Conservation (phyloP, 208 protist genomes). For the Blastocrithidia nonstop region DNA sequence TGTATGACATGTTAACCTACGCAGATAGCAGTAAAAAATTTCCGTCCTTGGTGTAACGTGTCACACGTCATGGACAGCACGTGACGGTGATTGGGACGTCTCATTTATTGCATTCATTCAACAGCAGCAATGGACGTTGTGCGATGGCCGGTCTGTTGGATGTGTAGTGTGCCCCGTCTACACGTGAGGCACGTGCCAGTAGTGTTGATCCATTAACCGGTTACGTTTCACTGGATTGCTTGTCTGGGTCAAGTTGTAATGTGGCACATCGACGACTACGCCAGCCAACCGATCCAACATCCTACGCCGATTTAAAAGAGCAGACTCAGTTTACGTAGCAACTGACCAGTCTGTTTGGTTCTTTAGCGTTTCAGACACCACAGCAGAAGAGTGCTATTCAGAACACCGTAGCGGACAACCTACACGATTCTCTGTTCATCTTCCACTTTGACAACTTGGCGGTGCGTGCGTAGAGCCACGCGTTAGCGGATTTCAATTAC, state of each 20-base stretch:
- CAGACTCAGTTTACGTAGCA: slow-evolving; percentile 24
- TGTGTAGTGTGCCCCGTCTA: slow-evolving; percentile 32
- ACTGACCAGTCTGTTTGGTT: slow-evolving; percentile 28
- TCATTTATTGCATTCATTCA: slow-evolving; percentile 37
- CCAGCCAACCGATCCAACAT: slow-evolving; percentile 9
- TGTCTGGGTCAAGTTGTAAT: slow-evolving; percentile 40
- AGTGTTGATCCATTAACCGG: slow-evolving; percentile 8
- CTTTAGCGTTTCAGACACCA: slow-evolving; percentile 12
- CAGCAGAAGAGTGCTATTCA: slow-evolving; percentile 13
- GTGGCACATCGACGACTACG: slow-evolving; percentile 13
- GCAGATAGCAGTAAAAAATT: slow-evolving; percentile 19
- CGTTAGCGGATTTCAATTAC: slow-evolving; percentile 38
- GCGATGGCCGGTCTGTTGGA: slow-evolving; percentile 42
- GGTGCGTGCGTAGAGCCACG: slow-evolving; percentile 20
- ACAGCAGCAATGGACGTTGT: slow-evolving; percentile 17
- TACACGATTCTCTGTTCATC: slow-evolving; percentile 35
- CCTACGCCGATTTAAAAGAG: slow-evolving; percentile 17
- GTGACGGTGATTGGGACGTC: slow-evolving; percentile 31
- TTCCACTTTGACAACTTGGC: slow-evolving; percentile 59
- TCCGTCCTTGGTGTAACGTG: slow-evolving; percentile 32
- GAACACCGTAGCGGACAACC: slow-evolving; percentile 17
- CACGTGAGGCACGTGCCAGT: slow-evolving; percentile 5
- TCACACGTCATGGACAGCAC: slow-evolving; percentile 6
- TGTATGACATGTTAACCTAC: slow-evolving; percentile 16
- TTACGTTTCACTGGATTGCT: slow-evolving; percentile 25